A percentile compares a stretch with the other conserved stretches of the same genome.
These are phyloP conservation scores for Mortierella alpina DNA, from an alignment of 192 early-diverging fungal genomes.

Conservation along the genomic window DNA sequence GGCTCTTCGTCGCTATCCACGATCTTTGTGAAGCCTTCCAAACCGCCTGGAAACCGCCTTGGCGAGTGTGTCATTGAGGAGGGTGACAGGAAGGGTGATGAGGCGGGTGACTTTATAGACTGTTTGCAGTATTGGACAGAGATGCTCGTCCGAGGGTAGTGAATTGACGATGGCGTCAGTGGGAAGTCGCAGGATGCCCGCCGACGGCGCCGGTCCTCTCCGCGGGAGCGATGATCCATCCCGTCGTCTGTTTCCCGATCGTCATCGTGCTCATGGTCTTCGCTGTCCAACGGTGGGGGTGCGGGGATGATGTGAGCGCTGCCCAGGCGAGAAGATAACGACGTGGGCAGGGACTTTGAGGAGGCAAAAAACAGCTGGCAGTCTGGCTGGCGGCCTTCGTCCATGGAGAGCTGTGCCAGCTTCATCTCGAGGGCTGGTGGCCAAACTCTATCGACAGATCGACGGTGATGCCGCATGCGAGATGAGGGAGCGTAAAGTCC, in stretches of 20 bases:
- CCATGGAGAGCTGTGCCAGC: slow-evolving; percentile 11
- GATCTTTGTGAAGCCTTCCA: too few relatives aligned
- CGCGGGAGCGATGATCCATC: too few relatives aligned
- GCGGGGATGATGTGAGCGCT: neutral
- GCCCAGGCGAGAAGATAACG: neutral
- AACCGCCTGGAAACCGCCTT: too few relatives aligned
- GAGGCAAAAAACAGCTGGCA: neutral
- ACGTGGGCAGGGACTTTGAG: too few relatives aligned
- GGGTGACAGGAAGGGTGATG: too few relatives aligned
- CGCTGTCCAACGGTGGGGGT: neutral
- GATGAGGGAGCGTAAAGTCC: neutral
- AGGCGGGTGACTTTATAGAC: too few relatives aligned
- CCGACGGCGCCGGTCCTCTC: too few relatives aligned
- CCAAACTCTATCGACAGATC: slow-evolving; percentile 23
- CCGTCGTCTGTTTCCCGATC: neutral
- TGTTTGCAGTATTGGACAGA: too few relatives aligned
- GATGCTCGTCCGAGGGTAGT: neutral
- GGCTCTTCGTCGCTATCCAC: too few relatives aligned
- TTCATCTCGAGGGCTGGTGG: slow-evolving; percentile 24
- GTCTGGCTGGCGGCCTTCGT: neutral
- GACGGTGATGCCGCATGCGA: slow-evolving; percentile 13
- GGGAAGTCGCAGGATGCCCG: neutral
- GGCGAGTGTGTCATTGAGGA: too few relatives aligned
- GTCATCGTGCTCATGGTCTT: slow-evolving; percentile 2
- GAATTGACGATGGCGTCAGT: neutral